These are phyloP conservation scores for Spathaspora boniae DNA, from an alignment of 805 yeast species.

Conservation along the genomic window DNA sequence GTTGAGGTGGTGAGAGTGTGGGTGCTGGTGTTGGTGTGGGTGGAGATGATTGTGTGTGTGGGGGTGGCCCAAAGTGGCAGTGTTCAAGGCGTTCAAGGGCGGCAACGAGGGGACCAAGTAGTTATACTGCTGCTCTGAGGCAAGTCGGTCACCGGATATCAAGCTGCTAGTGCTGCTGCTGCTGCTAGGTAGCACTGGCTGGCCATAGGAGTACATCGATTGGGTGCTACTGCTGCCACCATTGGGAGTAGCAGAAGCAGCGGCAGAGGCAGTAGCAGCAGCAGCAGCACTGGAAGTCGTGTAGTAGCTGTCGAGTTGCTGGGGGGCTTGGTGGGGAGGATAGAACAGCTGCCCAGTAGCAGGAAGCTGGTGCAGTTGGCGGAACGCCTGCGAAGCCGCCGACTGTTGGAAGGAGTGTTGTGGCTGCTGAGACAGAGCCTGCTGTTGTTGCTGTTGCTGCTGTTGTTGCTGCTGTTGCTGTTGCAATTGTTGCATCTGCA, in stretches of 20 bases:
- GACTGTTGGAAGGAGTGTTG: conserved; percentile 2
- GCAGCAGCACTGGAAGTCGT: conserved; percentile 1
- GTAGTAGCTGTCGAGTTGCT: background rate
- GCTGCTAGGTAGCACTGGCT: background rate
- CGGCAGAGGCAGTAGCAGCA: background rate
- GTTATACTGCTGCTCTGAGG: conserved; percentile 3
- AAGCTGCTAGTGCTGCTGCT: background rate
- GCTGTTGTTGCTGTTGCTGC: conserved; percentile 10
- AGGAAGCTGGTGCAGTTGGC: too few relatives aligned
- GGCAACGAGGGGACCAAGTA: conserved; percentile 5
- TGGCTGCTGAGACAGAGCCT: conserved; percentile 2
- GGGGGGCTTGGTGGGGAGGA: too few relatives aligned
- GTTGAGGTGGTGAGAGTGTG: background rate
- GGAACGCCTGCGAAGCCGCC: conserved; percentile 1
- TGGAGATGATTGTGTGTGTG: background rate
- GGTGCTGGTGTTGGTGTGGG: conserved; percentile 1
- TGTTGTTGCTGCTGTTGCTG: conserved; percentile 8
- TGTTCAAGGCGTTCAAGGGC: background rate
- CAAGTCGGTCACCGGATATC: background rate
- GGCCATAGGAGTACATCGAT: conserved; percentile 2
- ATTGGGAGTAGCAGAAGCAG: background rate
- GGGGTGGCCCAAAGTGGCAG: background rate
- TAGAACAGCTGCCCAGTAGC: too few relatives aligned
- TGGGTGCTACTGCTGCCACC: background rate
- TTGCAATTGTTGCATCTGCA: background rate